Conservation (phyloP, 139 green algal genomes). For the Chlamydomonas urium region DNA sequence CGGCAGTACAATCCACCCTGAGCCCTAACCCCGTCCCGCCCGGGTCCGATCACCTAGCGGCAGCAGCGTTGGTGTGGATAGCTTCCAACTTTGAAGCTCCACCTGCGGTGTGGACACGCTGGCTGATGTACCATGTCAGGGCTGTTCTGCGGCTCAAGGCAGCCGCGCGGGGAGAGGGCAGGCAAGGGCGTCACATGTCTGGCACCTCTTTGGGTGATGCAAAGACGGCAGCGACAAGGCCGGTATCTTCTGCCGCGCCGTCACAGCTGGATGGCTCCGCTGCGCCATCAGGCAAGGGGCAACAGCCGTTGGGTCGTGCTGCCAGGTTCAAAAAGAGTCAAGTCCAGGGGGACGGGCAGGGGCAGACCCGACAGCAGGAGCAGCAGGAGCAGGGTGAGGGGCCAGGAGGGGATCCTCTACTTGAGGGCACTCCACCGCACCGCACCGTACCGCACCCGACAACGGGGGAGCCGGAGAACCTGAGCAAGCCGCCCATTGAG, state of each 20-base stretch:
- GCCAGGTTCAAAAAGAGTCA: no score
- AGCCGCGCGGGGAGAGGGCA: neutral
- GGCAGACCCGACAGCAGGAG: no score
- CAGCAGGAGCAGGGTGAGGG: neutral
- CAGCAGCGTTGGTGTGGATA: neutral
- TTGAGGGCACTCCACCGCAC: neutral
- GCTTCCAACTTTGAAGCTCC: neutral
- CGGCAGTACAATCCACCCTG: neutral
- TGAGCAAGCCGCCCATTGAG: neutral
- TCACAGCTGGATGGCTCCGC: no score
- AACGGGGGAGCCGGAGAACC: neutral
- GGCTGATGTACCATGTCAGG: neutral
- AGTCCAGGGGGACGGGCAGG: no score
- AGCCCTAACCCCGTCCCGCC: no score
- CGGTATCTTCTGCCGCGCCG: no score
- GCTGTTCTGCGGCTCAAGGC: neutral
- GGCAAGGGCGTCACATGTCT: neutral
- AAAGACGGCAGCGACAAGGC: neutral
- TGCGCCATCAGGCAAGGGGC: no score
- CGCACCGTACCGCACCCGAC: neutral
- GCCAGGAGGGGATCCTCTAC: neutral
- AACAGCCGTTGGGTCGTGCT: no score
- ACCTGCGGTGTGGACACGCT: neutral
- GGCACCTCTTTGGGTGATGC: neutral
- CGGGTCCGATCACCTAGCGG: neutral